Evolutionary conservation across 1,139 yeast species (phyloP).

Genomic region (Pichia sp.): DNA sequence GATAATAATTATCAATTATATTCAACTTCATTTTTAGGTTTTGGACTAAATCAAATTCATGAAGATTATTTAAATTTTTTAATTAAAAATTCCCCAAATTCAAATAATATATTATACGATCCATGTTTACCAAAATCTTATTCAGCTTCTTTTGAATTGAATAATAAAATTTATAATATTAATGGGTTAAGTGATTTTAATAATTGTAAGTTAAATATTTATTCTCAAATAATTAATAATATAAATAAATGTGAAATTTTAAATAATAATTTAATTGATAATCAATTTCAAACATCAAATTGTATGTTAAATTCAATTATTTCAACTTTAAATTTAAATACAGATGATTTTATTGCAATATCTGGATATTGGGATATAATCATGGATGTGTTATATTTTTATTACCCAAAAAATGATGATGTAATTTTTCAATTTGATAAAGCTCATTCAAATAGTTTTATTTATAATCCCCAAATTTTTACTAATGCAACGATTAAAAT

Average conservation of each 20-base stretch:
- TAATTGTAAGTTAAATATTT: slow-evolving; percentile 47
- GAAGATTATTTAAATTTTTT: slow-evolving; percentile 40
- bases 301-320: slow-evolving; percentile 49
- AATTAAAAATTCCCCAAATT: slow-evolving; percentile 19
- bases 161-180: slow-evolving; percentile 14
- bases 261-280: background rate
- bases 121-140: slow-evolving; percentile 57
- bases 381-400: slow-evolving; percentile 34
- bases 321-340: slow-evolving; percentile 65
- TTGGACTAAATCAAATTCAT: slow-evolving; percentile 70
- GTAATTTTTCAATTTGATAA: too few species aligned
- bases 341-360: slow-evolving; percentile 68
- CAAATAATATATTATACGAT: slow-evolving; percentile 31
- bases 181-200: slow-evolving; percentile 57
- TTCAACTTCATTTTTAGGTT: slow-evolving; percentile 70
- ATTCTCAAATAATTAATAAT: slow-evolving; percentile 45
- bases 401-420: slow-evolving; percentile 12
- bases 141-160: slow-evolving; percentile 9
- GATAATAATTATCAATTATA: slow-evolving; percentile 41
- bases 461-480: slow-evolving; percentile 24
- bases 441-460: slow-evolving; percentile 18
- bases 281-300: slow-evolving; percentile 28
- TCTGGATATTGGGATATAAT: slow-evolving; percentile 80
- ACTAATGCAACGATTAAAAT: slow-evolving; percentile 21
- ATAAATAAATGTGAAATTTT: slow-evolving; percentile 14